Conservation (phyloP, 805 yeast species). For the Nakazawaea molendinolei region DNA sequence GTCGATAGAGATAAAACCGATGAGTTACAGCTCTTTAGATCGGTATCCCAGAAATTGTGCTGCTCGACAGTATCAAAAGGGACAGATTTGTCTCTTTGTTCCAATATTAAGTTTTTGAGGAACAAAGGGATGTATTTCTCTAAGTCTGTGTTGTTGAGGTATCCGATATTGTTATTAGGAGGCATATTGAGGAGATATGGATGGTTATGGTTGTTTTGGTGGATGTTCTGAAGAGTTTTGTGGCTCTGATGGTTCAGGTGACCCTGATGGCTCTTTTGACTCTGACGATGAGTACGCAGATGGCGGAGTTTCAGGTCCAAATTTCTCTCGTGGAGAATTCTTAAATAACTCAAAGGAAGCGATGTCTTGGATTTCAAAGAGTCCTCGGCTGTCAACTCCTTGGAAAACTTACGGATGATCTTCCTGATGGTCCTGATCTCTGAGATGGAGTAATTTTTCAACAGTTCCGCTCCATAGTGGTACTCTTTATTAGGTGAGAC, state of each 20-base stretch:
- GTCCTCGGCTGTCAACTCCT: slow-evolving; percentile 1
- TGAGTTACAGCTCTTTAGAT: slow-evolving; percentile 11
- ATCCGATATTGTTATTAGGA: not conserved
- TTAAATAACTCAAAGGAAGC: slow-evolving; percentile 1
- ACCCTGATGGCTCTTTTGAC: not conserved
- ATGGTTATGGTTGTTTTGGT: no score
- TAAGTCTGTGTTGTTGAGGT: slow-evolving; percentile 12
- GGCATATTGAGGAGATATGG: no score
- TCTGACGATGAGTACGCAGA: no score
- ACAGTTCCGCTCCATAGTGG: slow-evolving; percentile 19
- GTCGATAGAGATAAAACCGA: slow-evolving; percentile 13
- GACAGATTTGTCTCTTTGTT: slow-evolving; percentile 1
- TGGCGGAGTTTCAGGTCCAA: slow-evolving; percentile 5
- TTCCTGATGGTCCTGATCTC: slow-evolving; percentile 18
- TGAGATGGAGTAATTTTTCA: slow-evolving; percentile 16
- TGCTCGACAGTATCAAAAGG: not conserved
- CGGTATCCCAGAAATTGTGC: slow-evolving; percentile 15
- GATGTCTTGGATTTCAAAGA: no score
- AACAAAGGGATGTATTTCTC: slow-evolving; percentile 15
- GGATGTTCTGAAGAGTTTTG: no score
- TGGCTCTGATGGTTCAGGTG: not conserved
- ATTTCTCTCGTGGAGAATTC: slow-evolving; percentile 3
- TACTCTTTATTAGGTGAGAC: not conserved
- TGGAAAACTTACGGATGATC: slow-evolving; percentile 17
- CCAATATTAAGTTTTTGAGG: slow-evolving; percentile 12